Base-by-base conservation (phyloP, 495 filamentous ascomycete genomes). In the Achaetomiella virescens region DNA sequence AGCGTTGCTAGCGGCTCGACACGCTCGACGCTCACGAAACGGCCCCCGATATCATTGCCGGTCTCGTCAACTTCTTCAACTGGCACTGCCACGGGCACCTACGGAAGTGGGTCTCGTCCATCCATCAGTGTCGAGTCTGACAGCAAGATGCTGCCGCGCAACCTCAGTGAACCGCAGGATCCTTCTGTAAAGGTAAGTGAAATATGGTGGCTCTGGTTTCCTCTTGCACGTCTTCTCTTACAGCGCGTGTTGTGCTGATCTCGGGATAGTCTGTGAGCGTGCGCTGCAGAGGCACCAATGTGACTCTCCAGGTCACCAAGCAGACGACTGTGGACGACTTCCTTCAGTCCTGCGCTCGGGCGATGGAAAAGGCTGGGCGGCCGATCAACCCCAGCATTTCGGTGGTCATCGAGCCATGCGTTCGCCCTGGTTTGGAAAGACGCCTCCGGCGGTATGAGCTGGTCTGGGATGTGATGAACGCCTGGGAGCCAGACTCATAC, bases 401-500 rank as follows among this genome's bases (percentile, higher is more conserved):
- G 37, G 77, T 93, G 15, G 60, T 97, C 1, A 67, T 91, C 33
- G 93, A 98, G 67, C 81, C 78, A 1, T 97, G 88, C 64, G 69
- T 72, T 18, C 77, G 81, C 36, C 71, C 92, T 1, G 90, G 90
- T n/a, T 75, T 98, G 3, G 87, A 95, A 64, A 82, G 93, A 43
- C 84, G 88, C 4, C 67, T 98, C 22, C 88, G 93, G 12, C 84
- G 81, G 8, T 97, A 96, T 67, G 93, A 98, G 72, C 83, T 81
- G 57, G 78, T 97, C 24, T 81, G 90, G 35, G 90, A 96, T 68
- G 81, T 96, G 24, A 78, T 97, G 79, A 95, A 92, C 67, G 93
- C 90, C 3, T 98, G 93, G 93, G 84, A 92, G 33, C 71, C 76
- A 15, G 91, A 95, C 66, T 73, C 75, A 1, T 80, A 87, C 58